A percentile compares a stretch with the other conserved stretches of the same genome.
Evolutionary conservation across 257 asterid species (phyloP).

Genomic region (Forsythia suspensa): DNA sequence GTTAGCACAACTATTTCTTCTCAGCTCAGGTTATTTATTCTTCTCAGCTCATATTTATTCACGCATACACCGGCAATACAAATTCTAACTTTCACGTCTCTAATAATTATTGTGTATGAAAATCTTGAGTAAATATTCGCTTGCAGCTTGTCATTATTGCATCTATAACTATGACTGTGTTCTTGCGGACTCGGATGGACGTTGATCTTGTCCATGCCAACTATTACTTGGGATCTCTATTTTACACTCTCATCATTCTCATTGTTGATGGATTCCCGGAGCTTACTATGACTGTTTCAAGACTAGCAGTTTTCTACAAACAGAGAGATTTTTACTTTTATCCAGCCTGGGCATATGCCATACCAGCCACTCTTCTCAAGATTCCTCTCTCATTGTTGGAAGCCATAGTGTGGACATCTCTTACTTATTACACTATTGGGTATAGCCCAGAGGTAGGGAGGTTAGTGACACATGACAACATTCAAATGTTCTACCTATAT

Average conservation of each 20-base stretch:
- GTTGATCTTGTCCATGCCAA: slow-evolving; percentile 44
- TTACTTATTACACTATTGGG: slow-evolving; percentile 62
- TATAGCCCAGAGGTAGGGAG: slow-evolving; percentile 58
- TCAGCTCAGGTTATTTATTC: not conserved
- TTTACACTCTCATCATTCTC: slow-evolving; percentile 38
- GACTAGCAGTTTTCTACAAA: slow-evolving; percentile 53
- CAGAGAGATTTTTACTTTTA: slow-evolving; percentile 48
- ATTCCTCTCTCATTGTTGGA: slow-evolving; percentile 41
- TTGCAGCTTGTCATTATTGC: slow-evolving; percentile 53
- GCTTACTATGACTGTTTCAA: slow-evolving; percentile 43
- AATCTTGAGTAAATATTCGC: not conserved
- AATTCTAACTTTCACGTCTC: not conserved
- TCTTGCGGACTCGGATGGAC: slow-evolving; percentile 45
- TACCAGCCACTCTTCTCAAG: slow-evolving; percentile 50
- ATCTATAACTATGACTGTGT: slow-evolving; percentile 40
- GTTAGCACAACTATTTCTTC: slow-evolving; percentile 21
- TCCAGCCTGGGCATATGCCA: slow-evolving; percentile 58
- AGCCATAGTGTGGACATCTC: slow-evolving; percentile 34
- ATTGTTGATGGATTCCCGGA: slow-evolving; percentile 48
- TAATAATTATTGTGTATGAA: not conserved
- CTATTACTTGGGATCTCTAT: slow-evolving; percentile 48
- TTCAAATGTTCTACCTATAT: not conserved
- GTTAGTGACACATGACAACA: slow-evolving; percentile 28
- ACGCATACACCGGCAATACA: not conserved
- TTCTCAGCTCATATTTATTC: not conserved